Conservation (phyloP, 164 flowering plant genomes). For the Santalum album region DNA sequence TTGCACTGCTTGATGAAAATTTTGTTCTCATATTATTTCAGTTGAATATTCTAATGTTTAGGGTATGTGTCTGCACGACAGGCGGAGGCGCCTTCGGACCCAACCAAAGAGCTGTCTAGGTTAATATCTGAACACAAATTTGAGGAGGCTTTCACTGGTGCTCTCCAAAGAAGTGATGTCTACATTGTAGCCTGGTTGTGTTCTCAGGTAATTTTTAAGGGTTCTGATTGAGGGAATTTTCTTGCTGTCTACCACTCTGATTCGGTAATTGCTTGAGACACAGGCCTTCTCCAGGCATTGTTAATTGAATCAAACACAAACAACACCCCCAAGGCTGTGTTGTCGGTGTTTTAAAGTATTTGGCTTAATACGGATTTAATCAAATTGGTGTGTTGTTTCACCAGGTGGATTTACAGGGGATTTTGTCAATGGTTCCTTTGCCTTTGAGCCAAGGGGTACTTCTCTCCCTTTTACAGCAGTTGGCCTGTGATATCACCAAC, state of each 20-base stretch:
- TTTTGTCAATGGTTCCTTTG: slow-evolving; percentile 48
- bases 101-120: slow-evolving; percentile 75
- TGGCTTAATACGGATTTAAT: background rate
- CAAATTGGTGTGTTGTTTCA: background rate
- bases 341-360: too few species aligned
- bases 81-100: slow-evolving; percentile 78
- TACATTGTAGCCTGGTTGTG: slow-evolving; percentile 89
- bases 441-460: slow-evolving; percentile 93
- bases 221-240: too few species aligned
- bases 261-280: too few species aligned
- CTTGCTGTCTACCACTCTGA: too few species aligned
- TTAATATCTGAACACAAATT: slow-evolving; percentile 70
- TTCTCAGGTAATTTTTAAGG: slow-evolving; percentile 62
- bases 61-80: slow-evolving; percentile 13
- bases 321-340: too few species aligned
- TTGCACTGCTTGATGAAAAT: slow-evolving; percentile 27
- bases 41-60: background rate
- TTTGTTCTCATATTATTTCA: background rate
- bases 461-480: slow-evolving; percentile 83
- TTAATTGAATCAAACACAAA: too few species aligned
- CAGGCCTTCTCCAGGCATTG: too few species aligned
- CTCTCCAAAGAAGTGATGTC: slow-evolving; percentile 90
- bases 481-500: slow-evolving; percentile 69
- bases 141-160: slow-evolving; percentile 85
- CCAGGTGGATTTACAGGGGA: slow-evolving; percentile 70